Conservation (phyloP, 495 filamentous ascomycete genomes). For the Echria macrotheca region DNA sequence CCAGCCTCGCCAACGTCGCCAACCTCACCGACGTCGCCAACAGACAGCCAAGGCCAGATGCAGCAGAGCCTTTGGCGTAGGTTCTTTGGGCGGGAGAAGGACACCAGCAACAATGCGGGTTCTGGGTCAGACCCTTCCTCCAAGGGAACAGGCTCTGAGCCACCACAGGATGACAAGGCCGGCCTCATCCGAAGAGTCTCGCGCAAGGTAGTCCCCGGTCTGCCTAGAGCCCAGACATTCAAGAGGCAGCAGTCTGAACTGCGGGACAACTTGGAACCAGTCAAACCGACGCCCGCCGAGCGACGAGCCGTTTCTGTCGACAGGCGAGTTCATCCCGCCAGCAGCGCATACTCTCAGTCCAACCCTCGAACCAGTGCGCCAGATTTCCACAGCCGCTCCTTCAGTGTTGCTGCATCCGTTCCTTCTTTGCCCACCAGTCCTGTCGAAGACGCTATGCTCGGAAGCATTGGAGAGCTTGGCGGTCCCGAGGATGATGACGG, state of each 20-base stretch:
- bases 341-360: slow-evolving; percentile 20
- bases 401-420: slow-evolving; percentile 14
- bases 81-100: slow-evolving; percentile 19
- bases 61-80: slow-evolving; percentile 25
- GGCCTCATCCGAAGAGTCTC: slow-evolving; percentile 48
- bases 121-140: slow-evolving; percentile 3
- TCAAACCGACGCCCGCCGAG: slow-evolving; percentile 54
- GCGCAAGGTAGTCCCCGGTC: slow-evolving; percentile 68
- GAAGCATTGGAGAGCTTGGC: slow-evolving; percentile 13
- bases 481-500: slow-evolving; percentile 13
- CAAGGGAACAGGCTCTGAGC: slow-evolving; percentile 10
- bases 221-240: slow-evolving; percentile 71
- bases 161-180: slow-evolving; percentile 15
- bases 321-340: slow-evolving; percentile 44
- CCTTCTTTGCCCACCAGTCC: slow-evolving; percentile 28
- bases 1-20: background rate
- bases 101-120: slow-evolving; percentile 10
- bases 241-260: slow-evolving; percentile 76
- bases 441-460: slow-evolving; percentile 23
- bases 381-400: slow-evolving; percentile 28
- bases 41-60: slow-evolving; percentile 12
- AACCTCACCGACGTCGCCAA: background rate
- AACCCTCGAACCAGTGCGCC: slow-evolving; percentile 42
- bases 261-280: slow-evolving; percentile 63
- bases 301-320: slow-evolving; percentile 72